Percentiles rank a stretch among this genome's conserved stretches.
phyloP scores from a whole-genome alignment of 108 stramenopile species.

The Conticribra guillardii region DNA sequence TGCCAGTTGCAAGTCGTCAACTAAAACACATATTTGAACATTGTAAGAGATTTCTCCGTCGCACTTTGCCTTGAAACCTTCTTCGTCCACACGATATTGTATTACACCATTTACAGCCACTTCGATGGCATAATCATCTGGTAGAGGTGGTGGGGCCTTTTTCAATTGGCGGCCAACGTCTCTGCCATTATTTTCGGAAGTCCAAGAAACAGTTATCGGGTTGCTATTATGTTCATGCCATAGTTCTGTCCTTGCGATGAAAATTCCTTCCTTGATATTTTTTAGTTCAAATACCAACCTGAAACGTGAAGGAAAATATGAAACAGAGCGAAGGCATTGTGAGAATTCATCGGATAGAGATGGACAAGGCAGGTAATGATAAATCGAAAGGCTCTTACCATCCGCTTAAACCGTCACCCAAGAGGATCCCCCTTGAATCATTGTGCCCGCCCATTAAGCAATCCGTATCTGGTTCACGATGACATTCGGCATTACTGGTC shows the following conservation, averaged over 20 bases:
- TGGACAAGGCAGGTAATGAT: no score
- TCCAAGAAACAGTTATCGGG: conserved; percentile 39
- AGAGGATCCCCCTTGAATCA: conserved; percentile 28
- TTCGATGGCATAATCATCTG: conserved; percentile 27
- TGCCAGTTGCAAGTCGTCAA: conserved; percentile 34
- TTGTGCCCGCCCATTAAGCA: conserved; percentile 57
- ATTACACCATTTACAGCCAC: conserved; percentile 50
- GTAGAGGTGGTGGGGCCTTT: conserved; percentile 19
- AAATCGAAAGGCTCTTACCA: no score
- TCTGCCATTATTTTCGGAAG: conserved; percentile 29
- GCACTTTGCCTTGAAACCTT: conserved; percentile 18
- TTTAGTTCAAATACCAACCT: conserved; percentile 42
- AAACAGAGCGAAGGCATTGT: no score
- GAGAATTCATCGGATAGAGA: no score
- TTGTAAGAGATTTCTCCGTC: conserved; percentile 20
- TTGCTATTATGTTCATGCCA: conserved; percentile 22
- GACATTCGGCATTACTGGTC: conserved; percentile 47
- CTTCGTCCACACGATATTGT: conserved; percentile 15
- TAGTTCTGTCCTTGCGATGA: conserved; percentile 45
- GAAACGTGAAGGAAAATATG: no score
- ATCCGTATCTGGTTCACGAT: conserved; percentile 13
- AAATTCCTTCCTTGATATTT: conserved; percentile 54
- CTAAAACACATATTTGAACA: conserved; percentile 23
- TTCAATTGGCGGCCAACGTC: conserved; percentile 27
- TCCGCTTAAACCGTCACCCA: conserved; percentile 54